A percentile compares a stretch with the other conserved stretches of the same genome.
Evolutionary conservation across 345 rosid genomes (phyloP).

Genomic region (Triadica sebifera): DNA sequence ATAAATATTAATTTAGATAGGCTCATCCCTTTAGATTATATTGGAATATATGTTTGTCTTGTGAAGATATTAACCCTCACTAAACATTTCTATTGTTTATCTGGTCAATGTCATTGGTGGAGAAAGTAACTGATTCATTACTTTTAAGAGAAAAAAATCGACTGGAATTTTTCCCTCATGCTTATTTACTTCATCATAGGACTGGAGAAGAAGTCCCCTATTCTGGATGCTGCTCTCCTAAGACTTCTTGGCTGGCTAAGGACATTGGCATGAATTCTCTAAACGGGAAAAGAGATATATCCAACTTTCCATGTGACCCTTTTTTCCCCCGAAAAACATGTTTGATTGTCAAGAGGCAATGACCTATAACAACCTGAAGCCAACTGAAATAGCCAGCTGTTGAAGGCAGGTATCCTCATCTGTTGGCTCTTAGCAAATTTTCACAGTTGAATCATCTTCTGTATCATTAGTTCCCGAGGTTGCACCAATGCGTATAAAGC

Average conservation of each 20-base stretch:
- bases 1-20: not conserved
- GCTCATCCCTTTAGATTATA: not conserved
- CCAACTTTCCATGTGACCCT: not conserved
- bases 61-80: not conserved
- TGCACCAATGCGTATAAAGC: slow-evolving; percentile 6
- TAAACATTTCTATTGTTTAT: not conserved
- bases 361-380: slow-evolving; percentile 3
- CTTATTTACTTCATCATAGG: slow-evolving; percentile 33
- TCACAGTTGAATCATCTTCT: not conserved
- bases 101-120: not conserved
- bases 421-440: not conserved
- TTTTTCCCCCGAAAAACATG: not conserved
- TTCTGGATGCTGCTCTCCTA: slow-evolving; percentile 71
- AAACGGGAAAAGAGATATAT: slow-evolving; percentile 3
- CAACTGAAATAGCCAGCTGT: not conserved
- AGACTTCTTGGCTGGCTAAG: slow-evolving; percentile 74
- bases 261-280: slow-evolving; percentile 50
- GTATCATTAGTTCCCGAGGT: slow-evolving; percentile 1
- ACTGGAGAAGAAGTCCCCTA: slow-evolving; percentile 69
- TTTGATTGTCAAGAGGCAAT: not conserved
- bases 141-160: not conserved
- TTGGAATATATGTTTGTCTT: not conserved
- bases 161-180: not conserved
- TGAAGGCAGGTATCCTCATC: not conserved
- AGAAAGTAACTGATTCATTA: not conserved